Conservation (phyloP, 1,139 yeast species). For the Lodderomyces parapsilosis region DNA sequence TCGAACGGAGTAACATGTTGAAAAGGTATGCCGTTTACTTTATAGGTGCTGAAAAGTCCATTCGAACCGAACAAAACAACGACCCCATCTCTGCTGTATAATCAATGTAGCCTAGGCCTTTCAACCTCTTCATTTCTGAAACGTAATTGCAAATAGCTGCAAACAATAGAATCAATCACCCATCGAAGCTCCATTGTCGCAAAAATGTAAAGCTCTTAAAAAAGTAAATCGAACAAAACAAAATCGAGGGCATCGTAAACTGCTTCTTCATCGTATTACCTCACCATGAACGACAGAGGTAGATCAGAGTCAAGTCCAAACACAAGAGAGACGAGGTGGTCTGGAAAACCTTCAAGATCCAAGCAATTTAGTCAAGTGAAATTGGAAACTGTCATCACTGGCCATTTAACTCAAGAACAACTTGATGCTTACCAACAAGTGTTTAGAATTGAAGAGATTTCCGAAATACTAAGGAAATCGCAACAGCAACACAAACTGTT, state of each 20-base stretch:
- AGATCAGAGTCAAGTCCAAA: conserved; percentile 6
- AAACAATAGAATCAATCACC: too few species aligned
- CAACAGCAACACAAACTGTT: conserved; percentile 51
- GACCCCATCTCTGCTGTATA: too few species aligned
- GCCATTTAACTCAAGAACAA: conserved; percentile 79
- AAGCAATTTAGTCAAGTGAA: conserved; percentile 28
- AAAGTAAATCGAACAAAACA: background rate
- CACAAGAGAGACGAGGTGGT: conserved; percentile 37
- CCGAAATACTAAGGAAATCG: conserved; percentile 42
- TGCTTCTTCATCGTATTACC: background rate
- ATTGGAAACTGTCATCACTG: conserved; percentile 44
- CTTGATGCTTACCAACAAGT: conserved; percentile 74
- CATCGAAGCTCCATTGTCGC: too few species aligned
- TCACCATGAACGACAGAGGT: conserved; percentile 9
- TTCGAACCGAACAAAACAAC: too few species aligned
- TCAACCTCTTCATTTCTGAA: too few species aligned
- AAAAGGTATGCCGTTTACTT: too few species aligned
- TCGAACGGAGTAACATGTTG: too few species aligned
- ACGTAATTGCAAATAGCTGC: too few species aligned
- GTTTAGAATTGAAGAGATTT: conserved; percentile 78
- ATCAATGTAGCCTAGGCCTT: too few species aligned
- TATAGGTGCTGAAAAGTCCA: too few species aligned
- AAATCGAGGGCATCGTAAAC: background rate
- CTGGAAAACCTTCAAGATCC: conserved; percentile 38
- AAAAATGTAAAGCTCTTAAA: too few species aligned